Evolutionary conservation across 2,329 filamentous ascomycete species (phyloP), one percentile per base, ranked within the genome.

Genomic region (Fusarium siculi): DNA sequence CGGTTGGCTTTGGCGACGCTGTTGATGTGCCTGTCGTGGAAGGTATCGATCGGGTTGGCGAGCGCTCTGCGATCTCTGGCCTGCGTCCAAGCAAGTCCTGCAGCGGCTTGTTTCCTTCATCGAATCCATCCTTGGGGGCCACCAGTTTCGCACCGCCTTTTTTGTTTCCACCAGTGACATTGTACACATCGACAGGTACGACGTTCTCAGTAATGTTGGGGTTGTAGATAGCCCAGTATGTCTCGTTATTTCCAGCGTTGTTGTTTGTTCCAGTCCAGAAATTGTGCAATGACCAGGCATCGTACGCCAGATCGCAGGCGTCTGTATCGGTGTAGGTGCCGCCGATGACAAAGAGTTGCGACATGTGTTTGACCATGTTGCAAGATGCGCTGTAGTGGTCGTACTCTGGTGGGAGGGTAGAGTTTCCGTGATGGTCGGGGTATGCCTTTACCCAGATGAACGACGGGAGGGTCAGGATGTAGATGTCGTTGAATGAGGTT

Each of bases 331-430:
- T 62, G 9, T 53, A 63, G 4, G 44, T 64, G 18, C 61, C 56
- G 7, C 61, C 37, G 2, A 64, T 52, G n/a, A 64, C 37, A 0
- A 64, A 52, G 3, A 64, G 39, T 7, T 52, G 61, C 0, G 61
- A 64, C 44, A 63, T 64, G 4, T 63, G 61, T 25, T 64, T 34
- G 1, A 63, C 44, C 25, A 64, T 64, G 2, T 63, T 63, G 11
- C 37, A 64, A 3, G 56, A 23, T 21, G 37, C n/a, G 19, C 44
- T 64, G 19, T 64, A 53, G 37, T 64, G 61, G 2, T 16, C 18
- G 15, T 43, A 28, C 6, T 44, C 18, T 15, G 56, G 44, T 7
- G 25, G 18, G 10, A 64, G 37, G 2, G 57, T 64, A 3, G 37
- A 32, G 9, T 52, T 64, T 16, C 61, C 25, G 9, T 34, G 32